Base-by-base conservation (phyloP, 2,329 filamentous ascomycete species). In the Mariannaea sp. region DNA sequence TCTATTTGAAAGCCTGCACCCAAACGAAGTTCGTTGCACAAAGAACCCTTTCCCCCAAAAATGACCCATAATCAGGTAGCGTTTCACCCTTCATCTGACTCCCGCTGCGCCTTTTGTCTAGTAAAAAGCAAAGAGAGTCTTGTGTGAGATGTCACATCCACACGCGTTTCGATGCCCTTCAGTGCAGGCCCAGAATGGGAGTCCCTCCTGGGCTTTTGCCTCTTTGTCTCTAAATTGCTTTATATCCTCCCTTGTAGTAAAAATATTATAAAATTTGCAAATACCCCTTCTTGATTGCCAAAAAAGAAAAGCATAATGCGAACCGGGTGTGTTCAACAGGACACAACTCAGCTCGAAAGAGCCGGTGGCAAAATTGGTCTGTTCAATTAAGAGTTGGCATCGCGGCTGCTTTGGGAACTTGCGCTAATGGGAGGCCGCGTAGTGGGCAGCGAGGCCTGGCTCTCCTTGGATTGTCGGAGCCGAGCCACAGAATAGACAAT, bases 381-480 rank as follows among this genome's bases (percentile, higher is more conserved):
- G 29, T 17, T 4, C 5, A 22, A 48, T 64, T 59, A 73, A 40
- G 68, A 70, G 51, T 93, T 92, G 56, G 91, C 79, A 72, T 97
- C 93, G 67, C 90, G 84, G 81, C 87, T 91, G 77, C 92, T 97
- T 75, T 92, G 87, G 60, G 89, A 88, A 78, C 92, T 97, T 19
- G 93, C 91, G 72, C 92, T 97, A 76, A 95, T 88, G 1, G 84
- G 84, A 38, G 84, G 77, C 27, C 67, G 60, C 65, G 88, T 80
- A 2, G 88, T 91, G 32, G 92, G 84, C 46, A 89, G 75, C 16
- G 83, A 78, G 66, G 82, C 85, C 75, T 87, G 87, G 35, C 80
- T 79, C 66, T 83, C 79, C 62, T 80, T 81, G 52, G 84, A 85
- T 74, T 96, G 89, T 73, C 89, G 87, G 60, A 96, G 82, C 80